Conservation (phyloP, 148 eudicot species). For the Spergularia bocconei region DNA sequence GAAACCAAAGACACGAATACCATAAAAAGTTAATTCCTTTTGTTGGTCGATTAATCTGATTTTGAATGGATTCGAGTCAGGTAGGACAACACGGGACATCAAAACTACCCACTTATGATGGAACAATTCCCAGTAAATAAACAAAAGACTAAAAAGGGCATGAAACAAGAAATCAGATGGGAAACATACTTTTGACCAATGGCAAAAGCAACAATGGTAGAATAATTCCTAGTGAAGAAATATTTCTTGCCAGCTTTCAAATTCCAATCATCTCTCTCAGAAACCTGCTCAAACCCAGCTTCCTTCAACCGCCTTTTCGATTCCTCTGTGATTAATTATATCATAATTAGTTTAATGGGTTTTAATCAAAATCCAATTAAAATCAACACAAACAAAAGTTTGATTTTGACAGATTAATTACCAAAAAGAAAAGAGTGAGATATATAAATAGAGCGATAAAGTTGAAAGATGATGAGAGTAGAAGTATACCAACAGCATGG, state of each 20-base stretch:
- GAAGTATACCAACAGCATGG: slow-evolving; percentile 72
- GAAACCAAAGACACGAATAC: background rate
- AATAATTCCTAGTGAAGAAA: slow-evolving; percentile 85
- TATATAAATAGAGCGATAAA: background rate
- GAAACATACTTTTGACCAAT: slow-evolving; percentile 78
- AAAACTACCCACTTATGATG: too few relatives aligned
- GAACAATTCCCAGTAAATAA: background rate
- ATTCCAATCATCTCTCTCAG: slow-evolving; percentile 82
- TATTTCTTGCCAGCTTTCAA: slow-evolving; percentile 73
- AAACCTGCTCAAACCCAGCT: slow-evolving; percentile 75
- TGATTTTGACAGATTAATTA: background rate
- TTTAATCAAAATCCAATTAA: background rate
- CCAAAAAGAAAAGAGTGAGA: background rate
- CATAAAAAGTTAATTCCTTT: too few relatives aligned
- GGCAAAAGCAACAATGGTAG: slow-evolving; percentile 95
- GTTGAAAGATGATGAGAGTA: background rate
- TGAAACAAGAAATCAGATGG: background rate
- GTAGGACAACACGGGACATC: too few relatives aligned
- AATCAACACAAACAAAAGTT: background rate
- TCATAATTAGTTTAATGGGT: background rate
- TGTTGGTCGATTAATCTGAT: too few relatives aligned
- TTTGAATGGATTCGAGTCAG: too few relatives aligned
- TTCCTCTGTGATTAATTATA: slow-evolving; percentile 51
- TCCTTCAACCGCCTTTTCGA: slow-evolving; percentile 67
- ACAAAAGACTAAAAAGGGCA: background rate